Evolutionary conservation across 768 basidiomycete genomes (phyloP).

Genomic region (Russula sp.): DNA sequence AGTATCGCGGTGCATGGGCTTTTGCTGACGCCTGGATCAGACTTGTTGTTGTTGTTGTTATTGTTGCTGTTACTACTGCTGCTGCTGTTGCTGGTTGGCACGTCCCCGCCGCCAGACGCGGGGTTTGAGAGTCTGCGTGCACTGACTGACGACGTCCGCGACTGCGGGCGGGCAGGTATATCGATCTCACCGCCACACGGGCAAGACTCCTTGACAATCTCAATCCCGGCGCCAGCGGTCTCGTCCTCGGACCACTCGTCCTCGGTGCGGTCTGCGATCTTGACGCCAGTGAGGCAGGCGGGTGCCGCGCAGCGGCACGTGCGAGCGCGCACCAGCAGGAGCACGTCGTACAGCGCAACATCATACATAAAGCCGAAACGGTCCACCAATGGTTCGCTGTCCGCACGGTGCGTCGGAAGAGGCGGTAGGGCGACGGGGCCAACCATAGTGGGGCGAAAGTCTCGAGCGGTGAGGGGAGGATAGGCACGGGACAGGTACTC

Average conservation of each 20-base stretch:
- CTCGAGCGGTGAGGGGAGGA: slow-evolving; percentile 61
- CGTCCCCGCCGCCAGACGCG: not conserved
- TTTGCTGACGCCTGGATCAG: not conserved
- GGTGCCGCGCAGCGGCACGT: slow-evolving; percentile 72
- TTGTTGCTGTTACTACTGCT: not conserved
- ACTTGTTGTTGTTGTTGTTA: not conserved
- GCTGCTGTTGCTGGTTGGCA: not conserved
- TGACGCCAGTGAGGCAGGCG: slow-evolving; percentile 80
- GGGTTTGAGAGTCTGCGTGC: not conserved
- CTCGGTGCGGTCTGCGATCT: slow-evolving; percentile 77
- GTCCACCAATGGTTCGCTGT: slow-evolving; percentile 64
- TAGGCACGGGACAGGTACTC: slow-evolving; percentile 74
- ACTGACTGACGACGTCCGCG: slow-evolving; percentile 8
- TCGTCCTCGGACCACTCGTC: slow-evolving; percentile 72
- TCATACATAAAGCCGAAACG: slow-evolving; percentile 91
- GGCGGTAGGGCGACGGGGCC: slow-evolving; percentile 50
- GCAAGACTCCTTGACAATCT: slow-evolving; percentile 36
- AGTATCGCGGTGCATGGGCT: slow-evolving; percentile 48
- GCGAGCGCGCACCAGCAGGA: slow-evolving; percentile 64
- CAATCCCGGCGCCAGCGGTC: slow-evolving; percentile 37
- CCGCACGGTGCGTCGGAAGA: slow-evolving; percentile 43
- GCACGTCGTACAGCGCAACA: slow-evolving; percentile 70
- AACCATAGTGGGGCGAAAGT: slow-evolving; percentile 69
- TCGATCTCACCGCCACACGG: slow-evolving; percentile 32
- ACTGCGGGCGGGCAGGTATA: not conserved